Evolutionary conservation across 1,284 basidiomycete genomes (phyloP).

Genomic region (Trichosporon asahii): DNA sequence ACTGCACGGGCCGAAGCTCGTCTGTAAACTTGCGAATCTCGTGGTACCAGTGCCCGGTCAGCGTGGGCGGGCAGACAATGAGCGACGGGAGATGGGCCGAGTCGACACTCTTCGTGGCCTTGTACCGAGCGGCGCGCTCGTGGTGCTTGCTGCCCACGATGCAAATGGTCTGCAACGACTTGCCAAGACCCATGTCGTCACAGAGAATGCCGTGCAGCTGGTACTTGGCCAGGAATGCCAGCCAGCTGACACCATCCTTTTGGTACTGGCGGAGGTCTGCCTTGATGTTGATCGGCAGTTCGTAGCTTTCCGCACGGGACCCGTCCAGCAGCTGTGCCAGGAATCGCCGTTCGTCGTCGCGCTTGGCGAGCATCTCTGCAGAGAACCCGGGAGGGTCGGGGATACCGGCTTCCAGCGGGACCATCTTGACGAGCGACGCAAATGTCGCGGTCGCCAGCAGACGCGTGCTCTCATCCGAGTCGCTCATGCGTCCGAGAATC

Average conservation of each 20-base stretch:
- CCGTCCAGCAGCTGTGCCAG: slow-evolving; percentile 91
- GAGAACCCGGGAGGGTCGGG: slow-evolving; percentile 94
- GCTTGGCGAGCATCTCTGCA: slow-evolving; percentile 77
- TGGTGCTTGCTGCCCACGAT: slow-evolving; percentile 92
- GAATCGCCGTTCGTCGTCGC: slow-evolving; percentile 86
- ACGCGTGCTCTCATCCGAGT: slow-evolving; percentile 84
- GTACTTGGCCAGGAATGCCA: slow-evolving; percentile 93
- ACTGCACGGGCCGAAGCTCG: slow-evolving; percentile 72
- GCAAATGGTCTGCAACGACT: slow-evolving; percentile 96
- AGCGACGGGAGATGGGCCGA: slow-evolving; percentile 85
- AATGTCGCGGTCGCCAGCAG: slow-evolving; percentile 94
- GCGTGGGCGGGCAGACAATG: slow-evolving; percentile 93
- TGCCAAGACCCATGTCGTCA: slow-evolving; percentile 98
- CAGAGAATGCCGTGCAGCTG: slow-evolving; percentile 97
- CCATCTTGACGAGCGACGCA: slow-evolving; percentile 97
- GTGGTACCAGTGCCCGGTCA: slow-evolving; percentile 98
- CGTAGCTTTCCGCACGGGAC: slow-evolving; percentile 88
- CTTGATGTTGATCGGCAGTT: slow-evolving; percentile 82
- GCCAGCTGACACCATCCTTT: slow-evolving; percentile 97
- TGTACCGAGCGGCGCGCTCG: slow-evolving; percentile 72
- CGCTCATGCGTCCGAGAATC: slow-evolving; percentile 95
- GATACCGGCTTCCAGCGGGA: slow-evolving; percentile 93
- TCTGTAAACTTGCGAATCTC: slow-evolving; percentile 92
- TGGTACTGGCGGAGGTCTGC: slow-evolving; percentile 96
- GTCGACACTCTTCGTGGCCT: slow-evolving; percentile 69